Evolutionary conservation across 2,329 filamentous ascomycete species (phyloP).

Genomic region (Beauveria australis): DNA sequence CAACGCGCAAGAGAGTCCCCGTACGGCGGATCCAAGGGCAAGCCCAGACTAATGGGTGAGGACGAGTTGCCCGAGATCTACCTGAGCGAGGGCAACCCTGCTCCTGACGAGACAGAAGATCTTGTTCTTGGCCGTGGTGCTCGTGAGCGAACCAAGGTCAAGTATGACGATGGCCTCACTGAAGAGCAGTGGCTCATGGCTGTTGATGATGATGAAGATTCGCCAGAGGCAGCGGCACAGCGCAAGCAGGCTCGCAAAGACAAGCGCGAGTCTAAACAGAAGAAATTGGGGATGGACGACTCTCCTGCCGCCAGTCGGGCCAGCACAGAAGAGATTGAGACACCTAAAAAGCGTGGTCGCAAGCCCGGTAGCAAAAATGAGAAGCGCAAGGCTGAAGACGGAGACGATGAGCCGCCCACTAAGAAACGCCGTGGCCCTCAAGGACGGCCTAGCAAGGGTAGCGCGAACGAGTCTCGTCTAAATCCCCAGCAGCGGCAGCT

Average conservation of each 20-base stretch:
- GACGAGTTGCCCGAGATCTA: slow-evolving; percentile 91
- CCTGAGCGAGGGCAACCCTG: slow-evolving; percentile 73
- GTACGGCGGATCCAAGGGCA: slow-evolving; percentile 65
- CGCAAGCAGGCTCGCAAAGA: slow-evolving; percentile 82
- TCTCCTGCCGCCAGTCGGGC: slow-evolving; percentile 74
- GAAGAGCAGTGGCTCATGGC: slow-evolving; percentile 99
- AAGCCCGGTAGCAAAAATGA: slow-evolving; percentile 66
- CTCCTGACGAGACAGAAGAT: slow-evolving; percentile 71
- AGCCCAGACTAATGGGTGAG: slow-evolving; percentile 78
- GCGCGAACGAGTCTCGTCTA: slow-evolving; percentile 38
- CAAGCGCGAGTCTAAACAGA: slow-evolving; percentile 66
- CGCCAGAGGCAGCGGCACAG: slow-evolving; percentile 83
- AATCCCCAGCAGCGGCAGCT: slow-evolving; percentile 60
- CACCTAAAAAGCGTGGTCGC: slow-evolving; percentile 75
- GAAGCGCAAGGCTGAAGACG: slow-evolving; percentile 81
- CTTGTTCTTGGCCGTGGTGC: slow-evolving; percentile 75
- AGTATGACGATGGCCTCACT: slow-evolving; percentile 93
- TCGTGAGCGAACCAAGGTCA: slow-evolving; percentile 86
- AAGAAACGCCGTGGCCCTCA: slow-evolving; percentile 72
- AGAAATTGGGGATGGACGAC: slow-evolving; percentile 49
- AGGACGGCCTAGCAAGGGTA: slow-evolving; percentile 55
- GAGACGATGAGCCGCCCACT: slow-evolving; percentile 66
- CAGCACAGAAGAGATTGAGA: slow-evolving; percentile 71
- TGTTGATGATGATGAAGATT: slow-evolving; percentile 93
- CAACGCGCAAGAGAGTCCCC: slow-evolving; percentile 56